Conservation (phyloP, 2,329 filamentous ascomycete species). For the Neopestalotiopsis clavispora region DNA sequence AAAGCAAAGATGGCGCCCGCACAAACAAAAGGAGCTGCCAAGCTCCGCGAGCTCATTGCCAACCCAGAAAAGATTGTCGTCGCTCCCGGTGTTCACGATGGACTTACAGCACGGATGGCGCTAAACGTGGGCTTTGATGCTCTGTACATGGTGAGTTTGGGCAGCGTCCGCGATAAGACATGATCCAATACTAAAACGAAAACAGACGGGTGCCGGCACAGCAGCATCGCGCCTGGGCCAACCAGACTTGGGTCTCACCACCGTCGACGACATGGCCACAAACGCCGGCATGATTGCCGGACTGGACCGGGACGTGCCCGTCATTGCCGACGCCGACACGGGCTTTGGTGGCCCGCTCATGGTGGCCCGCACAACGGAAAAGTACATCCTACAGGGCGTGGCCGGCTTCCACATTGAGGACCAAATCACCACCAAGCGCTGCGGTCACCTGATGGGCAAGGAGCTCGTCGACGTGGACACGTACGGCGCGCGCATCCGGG, state of each 20-base stretch:
- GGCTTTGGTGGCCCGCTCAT: constrained; percentile 59
- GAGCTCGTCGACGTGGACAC: constrained; percentile 34
- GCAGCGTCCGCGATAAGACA: background rate
- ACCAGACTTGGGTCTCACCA: constrained; percentile 66
- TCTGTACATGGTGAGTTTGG: constrained; percentile 67
- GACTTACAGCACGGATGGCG: constrained; percentile 67
- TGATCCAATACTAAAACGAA: background rate
- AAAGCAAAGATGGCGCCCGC: constrained; percentile 7
- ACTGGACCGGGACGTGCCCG: constrained; percentile 56
- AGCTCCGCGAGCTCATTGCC: constrained; percentile 45
- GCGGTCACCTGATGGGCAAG: constrained; percentile 41
- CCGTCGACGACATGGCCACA: constrained; percentile 64
- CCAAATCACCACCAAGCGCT: constrained; percentile 41
- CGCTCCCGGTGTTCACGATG: constrained; percentile 72
- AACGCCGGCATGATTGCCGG: constrained; percentile 70
- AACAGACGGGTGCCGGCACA: constrained; percentile 31
- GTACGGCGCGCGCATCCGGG: constrained; percentile 35
- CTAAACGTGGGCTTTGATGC: constrained; percentile 66
- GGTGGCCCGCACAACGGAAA: constrained; percentile 51
- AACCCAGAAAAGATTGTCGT: constrained; percentile 52
- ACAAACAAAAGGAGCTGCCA: constrained; percentile 32
- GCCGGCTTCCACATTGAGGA: constrained; percentile 39
- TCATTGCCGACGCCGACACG: constrained; percentile 67
- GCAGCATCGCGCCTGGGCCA: constrained; percentile 58
- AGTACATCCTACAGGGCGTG: constrained; percentile 34